phyloP scores from a whole-genome alignment of 2,329 filamentous ascomycete genomes.

The Penicillium digitatum region DNA sequence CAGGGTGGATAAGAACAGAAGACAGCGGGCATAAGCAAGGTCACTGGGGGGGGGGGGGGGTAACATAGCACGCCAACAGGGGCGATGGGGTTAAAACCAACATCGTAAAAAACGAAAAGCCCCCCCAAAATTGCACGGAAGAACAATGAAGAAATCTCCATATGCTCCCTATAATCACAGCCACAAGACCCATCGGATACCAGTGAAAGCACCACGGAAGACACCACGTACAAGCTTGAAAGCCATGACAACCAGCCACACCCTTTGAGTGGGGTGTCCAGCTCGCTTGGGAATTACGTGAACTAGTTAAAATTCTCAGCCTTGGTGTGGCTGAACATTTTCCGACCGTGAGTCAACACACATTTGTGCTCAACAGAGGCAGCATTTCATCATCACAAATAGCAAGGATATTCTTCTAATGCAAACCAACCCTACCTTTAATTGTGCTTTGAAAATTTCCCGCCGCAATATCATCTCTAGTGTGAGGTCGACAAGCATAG shows the following conservation, averaged over 20 bases:
- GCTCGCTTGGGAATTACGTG: too few species aligned
- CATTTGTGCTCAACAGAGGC: neutral
- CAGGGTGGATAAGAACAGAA: neutral
- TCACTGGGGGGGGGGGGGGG: conserved; percentile 11
- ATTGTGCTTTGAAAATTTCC: conserved; percentile 12
- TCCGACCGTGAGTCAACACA: conserved; percentile 20
- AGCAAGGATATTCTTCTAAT: conserved; percentile 15
- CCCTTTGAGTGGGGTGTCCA: too few species aligned
- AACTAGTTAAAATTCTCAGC: conserved; percentile 4
- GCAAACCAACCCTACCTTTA: conserved; percentile 10
- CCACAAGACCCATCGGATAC: conserved; percentile 81
- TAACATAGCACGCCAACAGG: conserved; percentile 17
- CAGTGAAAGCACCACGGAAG: conserved; percentile 56
- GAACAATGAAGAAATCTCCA: neutral
- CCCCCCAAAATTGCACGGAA: neutral
- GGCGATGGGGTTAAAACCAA: neutral
- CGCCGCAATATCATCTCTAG: conserved; percentile 12
- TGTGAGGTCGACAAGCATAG: conserved; percentile 6
- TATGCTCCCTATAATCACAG: conserved; percentile 46
- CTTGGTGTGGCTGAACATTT: conserved; percentile 16
- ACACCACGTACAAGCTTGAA: conserved; percentile 62
- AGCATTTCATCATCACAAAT: neutral
- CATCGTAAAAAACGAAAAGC: neutral
- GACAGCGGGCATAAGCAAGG: neutral
- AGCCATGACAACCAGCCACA: conserved; percentile 62